Evolutionary conservation across 306 rosid genomes (phyloP).

Genomic region (Casuarina glauca): DNA sequence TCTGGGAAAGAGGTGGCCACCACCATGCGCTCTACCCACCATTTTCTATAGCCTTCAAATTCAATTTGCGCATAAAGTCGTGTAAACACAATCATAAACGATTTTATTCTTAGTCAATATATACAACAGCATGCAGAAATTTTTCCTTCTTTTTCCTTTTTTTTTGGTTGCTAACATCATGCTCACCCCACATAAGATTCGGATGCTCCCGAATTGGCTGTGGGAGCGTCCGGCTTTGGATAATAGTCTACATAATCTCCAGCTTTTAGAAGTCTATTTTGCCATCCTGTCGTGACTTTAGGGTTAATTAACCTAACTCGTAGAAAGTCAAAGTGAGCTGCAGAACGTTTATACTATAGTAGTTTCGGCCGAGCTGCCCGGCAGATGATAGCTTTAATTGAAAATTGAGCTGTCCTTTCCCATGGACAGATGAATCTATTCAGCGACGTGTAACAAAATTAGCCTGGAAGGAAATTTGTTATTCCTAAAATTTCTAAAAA

Average conservation of each 20-base stretch:
- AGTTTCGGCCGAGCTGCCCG: no score
- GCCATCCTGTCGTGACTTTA: neutral
- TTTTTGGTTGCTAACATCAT: neutral
- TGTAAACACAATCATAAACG: conserved; percentile 27
- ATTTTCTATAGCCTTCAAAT: conserved; percentile 19
- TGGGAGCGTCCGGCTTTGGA: neutral
- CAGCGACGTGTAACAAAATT: no score
- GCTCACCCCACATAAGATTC: neutral
- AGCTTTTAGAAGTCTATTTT: conserved; percentile 1
- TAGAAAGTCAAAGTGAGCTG: neutral
- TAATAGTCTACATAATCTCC: neutral
- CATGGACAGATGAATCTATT: no score
- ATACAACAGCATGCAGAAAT: neutral
- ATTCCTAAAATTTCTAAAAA: no score
- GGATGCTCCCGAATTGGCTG: neutral
- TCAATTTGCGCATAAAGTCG: conserved; percentile 21
- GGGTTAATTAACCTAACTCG: neutral
- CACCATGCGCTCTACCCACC: conserved; percentile 37
- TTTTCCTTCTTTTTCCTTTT: no score
- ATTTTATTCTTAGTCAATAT: neutral
- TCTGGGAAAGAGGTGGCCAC: conserved; percentile 43
- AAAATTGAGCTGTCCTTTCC: no score
- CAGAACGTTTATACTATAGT: no score
- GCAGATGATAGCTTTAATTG: no score
- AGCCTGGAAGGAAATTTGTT: no score